These are phyloP conservation scores for Odontarrhena argentea DNA, from an alignment of 345 rosid genomes.

Conservation along the genomic window DNA sequence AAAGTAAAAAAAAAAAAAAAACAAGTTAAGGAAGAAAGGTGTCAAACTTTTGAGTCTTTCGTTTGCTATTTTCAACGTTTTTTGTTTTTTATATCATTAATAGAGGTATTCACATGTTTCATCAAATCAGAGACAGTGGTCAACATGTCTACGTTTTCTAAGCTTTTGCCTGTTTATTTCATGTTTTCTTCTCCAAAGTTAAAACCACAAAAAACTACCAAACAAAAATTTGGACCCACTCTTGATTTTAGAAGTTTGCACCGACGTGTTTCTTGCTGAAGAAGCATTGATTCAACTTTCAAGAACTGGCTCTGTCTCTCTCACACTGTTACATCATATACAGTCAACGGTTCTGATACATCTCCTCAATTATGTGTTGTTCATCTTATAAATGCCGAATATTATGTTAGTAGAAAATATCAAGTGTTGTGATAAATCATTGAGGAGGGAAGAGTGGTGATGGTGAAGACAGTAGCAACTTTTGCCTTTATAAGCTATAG, in stretches of 20 bases:
- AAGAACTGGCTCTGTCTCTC: not conserved
- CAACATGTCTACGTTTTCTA: not conserved
- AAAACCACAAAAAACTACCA: not conserved
- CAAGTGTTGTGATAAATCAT: not conserved
- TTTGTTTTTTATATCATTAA: conserved; percentile 14
- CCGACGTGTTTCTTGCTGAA: conserved; percentile 36
- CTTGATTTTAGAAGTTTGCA: conserved; percentile 24
- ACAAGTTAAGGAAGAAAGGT: conserved; percentile 15
- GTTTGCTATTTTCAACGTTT: conserved; percentile 20
- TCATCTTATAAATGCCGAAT: not conserved
- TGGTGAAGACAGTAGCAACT: not conserved
- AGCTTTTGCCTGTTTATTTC: conserved; percentile 14
- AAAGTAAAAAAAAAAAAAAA: not conserved
- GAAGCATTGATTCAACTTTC: conserved; percentile 21
- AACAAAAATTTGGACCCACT: conserved; percentile 21
- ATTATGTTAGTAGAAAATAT: not conserved
- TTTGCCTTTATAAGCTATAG: conserved; percentile 12
- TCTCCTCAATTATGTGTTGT: too few species aligned
- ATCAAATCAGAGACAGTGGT: not conserved
- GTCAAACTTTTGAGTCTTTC: conserved; percentile 24
- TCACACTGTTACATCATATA: not conserved
- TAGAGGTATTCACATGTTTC: conserved; percentile 31
- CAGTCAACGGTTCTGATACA: not conserved
- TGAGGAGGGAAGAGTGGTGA: conserved; percentile 1
- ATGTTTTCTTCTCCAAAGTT: conserved; percentile 18